These are phyloP conservation scores for Diaporthe sp. DNA, from an alignment of 2,329 filamentous ascomycete species.

Conservation along the genomic window DNA sequence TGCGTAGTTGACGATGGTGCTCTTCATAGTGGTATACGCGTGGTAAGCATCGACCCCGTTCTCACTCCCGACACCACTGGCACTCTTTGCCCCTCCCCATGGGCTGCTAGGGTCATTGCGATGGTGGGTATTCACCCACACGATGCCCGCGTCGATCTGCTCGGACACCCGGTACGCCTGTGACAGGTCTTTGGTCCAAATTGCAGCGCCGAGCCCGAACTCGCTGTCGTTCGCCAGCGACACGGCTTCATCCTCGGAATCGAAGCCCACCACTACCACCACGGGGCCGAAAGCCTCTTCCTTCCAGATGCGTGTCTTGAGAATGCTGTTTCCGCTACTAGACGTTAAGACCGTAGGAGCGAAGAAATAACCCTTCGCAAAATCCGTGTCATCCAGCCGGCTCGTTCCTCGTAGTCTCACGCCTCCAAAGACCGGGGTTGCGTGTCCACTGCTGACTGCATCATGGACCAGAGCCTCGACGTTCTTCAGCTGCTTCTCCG, in stretches of 20 bases:
- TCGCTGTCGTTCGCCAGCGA: slow-evolving; percentile 79
- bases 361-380: slow-evolving; percentile 79
- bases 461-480: slow-evolving; percentile 76
- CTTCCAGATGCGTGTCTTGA: slow-evolving; percentile 79
- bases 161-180: slow-evolving; percentile 82
- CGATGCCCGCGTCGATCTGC: slow-evolving; percentile 75
- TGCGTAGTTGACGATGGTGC: slow-evolving; percentile 79
- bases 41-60: slow-evolving; percentile 77
- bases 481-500: slow-evolving; percentile 72
- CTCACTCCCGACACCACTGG: slow-evolving; percentile 79
- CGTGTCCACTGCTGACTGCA: slow-evolving; percentile 68
- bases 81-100: slow-evolving; percentile 75
- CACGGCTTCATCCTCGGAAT: slow-evolving; percentile 79
- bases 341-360: slow-evolving; percentile 79
- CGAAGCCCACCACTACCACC: slow-evolving; percentile 81
- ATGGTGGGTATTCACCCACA: slow-evolving; percentile 75
- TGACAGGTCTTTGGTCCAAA: slow-evolving; percentile 83
- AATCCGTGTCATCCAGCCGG: slow-evolving; percentile 63
- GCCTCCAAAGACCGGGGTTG: slow-evolving; percentile 59
- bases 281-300: slow-evolving; percentile 90
- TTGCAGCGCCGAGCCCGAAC: slow-evolving; percentile 82
- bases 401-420: slow-evolving; percentile 62
- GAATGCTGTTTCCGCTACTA: slow-evolving; percentile 70
- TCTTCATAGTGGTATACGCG: slow-evolving; percentile 73
- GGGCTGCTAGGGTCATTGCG: slow-evolving; percentile 80